Conservation (phyloP, 2,329 filamentous ascomycete genomes). For the Penicillium sp. region DNA sequence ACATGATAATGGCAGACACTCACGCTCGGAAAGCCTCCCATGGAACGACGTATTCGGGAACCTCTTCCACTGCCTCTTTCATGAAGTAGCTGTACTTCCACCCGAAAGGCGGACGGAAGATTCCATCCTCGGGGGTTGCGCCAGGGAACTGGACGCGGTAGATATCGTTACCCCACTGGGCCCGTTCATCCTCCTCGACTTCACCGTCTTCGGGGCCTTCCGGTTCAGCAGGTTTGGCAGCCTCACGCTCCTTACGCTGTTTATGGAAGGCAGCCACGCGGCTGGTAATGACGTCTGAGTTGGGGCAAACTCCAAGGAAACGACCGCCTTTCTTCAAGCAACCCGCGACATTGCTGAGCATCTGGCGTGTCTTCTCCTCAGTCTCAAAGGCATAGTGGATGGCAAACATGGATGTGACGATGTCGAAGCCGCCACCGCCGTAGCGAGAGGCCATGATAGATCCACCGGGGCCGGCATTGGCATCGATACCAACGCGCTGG, state of each 20-base stretch:
- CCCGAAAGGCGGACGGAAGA: constrained; percentile 91
- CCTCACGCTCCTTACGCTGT: constrained; percentile 46
- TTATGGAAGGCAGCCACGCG: constrained; percentile 76
- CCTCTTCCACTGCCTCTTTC: constrained; percentile 91
- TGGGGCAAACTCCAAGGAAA: constrained; percentile 95
- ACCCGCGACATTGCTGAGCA: constrained; percentile 90
- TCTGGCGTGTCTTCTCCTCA: constrained; percentile 82
- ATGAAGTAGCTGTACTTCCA: constrained; percentile 99
- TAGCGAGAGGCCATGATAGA: constrained; percentile 60
- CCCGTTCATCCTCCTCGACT: constrained; percentile 60
- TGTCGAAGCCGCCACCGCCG: constrained; percentile 80
- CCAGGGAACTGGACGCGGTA: constrained; percentile 88
- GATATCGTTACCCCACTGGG: constrained; percentile 89
- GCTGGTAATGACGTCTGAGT: constrained; percentile 82
- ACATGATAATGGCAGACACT: constrained; percentile 15
- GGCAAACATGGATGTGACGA: constrained; percentile 98
- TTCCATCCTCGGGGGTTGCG: constrained; percentile 76
- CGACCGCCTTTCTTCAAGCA: constrained; percentile 89
- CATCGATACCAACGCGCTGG: constrained; percentile 81
- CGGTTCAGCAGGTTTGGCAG: constrained; percentile 40
- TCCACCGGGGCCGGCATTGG: constrained; percentile 59
- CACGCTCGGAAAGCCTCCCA: constrained; percentile 93
- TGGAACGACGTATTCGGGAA: constrained; percentile 95
- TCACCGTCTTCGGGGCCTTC: constrained; percentile 46
- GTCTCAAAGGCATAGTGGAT: constrained; percentile 98